Base-by-base conservation (phyloP, 352 stramenopile species). In the Aphanomyces cochlioides region DNA sequence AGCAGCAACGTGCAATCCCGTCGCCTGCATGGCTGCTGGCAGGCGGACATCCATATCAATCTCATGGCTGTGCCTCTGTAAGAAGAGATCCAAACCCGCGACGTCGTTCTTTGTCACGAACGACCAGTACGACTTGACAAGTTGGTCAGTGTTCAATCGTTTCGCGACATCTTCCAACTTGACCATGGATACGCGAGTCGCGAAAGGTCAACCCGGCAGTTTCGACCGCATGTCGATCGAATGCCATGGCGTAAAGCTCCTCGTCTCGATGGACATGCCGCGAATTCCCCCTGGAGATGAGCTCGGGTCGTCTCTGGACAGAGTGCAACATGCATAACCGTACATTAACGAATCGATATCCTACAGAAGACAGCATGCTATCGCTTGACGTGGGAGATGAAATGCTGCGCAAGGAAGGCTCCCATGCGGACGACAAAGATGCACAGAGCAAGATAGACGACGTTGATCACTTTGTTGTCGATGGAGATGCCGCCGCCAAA, bases 41-140 rank as follows among this genome's bases (percentile, higher is more conserved):
- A 56, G 34, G 10, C 64, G 64, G 6, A 41, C 4, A 36, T 70
- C 64, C 38, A 45, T 47, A n/a, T 54, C 36, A 19, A 70, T 10
- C 34, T 6, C 10, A 19, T 56, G 10, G 17, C 21, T n/a, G n/a
- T 70, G 53, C 19, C 39, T 37, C 17, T 3, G 13, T 8, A 70
- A 10, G 34, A 70, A 47, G 17, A 50, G 12, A 5, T 61, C 50
- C 40, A 61, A 7, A 3, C 45, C 64, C 7, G 48, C 15, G 12
- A 70, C 47, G 40, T 70, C 64, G 53, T 61, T 54, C 40, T 70
- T 70, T 19, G 17, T 63, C 37, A 70, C 47, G 38, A 60, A 38
- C 54, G 34, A 47, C 64, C 64, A 70, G 39, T 36, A 70, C 15
- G 48, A 19, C 40, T 70, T 70, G 48, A 70, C 19, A 21, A 50